Percentiles rank a stretch among this genome's conserved stretches.
These are phyloP conservation scores for Monosporascus sp. DNA, from an alignment of 2,329 filamentous ascomycete genomes.

Conservation along the genomic window DNA sequence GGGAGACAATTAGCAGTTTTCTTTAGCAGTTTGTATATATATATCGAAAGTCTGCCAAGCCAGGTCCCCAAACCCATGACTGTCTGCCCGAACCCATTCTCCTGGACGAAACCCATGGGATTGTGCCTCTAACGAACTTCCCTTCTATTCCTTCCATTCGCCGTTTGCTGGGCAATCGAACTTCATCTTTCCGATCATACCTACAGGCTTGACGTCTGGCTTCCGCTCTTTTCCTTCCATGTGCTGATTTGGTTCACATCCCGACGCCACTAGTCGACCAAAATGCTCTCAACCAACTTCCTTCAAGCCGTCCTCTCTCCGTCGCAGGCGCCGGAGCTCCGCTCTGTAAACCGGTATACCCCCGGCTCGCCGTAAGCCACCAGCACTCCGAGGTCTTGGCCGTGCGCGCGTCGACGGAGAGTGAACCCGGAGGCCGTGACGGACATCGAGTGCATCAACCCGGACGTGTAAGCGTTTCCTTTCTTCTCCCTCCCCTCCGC, in stretches of 20 bases:
- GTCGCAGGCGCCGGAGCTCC: slow-evolving; percentile 26
- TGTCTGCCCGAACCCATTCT: neutral
- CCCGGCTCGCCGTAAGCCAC: slow-evolving; percentile 33
- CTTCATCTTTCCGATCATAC: slow-evolving; percentile 2
- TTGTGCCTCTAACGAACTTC: neutral
- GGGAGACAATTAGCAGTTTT: neutral
- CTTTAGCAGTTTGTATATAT: neutral
- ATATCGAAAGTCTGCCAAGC: neutral
- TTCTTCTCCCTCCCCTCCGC: neutral
- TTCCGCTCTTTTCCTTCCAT: neutral
- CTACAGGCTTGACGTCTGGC: neutral
- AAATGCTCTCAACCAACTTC: slow-evolving; percentile 30
- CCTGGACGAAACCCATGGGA: neutral
- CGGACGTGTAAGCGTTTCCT: slow-evolving; percentile 30
- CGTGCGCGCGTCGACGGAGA: slow-evolving; percentile 32
- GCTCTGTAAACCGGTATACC: slow-evolving; percentile 30
- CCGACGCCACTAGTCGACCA: slow-evolving; percentile 6
- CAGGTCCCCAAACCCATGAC: neutral
- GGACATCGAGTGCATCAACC: slow-evolving; percentile 36
- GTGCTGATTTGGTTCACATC: no score
- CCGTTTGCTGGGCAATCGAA: neutral
- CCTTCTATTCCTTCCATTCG: neutral
- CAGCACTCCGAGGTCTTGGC: slow-evolving; percentile 41
- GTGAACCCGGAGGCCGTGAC: slow-evolving; percentile 38
- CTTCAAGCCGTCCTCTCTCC: slow-evolving; percentile 25